Percentiles rank a stretch among this genome's conserved stretches.
Evolutionary conservation across 2,329 filamentous ascomycete species (phyloP).

Genomic region (Sporothrix brasiliensis): DNA sequence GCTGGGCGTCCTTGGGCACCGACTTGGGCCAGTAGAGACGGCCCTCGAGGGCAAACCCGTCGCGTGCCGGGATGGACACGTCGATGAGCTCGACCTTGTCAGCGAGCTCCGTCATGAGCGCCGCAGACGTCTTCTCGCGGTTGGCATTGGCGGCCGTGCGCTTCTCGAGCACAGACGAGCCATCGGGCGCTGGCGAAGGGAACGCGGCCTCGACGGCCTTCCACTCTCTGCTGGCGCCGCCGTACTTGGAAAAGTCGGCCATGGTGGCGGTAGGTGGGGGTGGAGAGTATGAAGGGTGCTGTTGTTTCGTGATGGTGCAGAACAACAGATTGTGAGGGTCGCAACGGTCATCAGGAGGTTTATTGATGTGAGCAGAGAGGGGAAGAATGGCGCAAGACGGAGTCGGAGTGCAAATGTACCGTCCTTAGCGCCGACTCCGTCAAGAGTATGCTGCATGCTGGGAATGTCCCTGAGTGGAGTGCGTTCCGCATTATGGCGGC

Average conservation of each 20-base stretch:
- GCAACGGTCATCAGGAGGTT: not conserved
- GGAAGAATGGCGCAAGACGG: slow-evolving; percentile 9
- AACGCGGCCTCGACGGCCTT: slow-evolving; percentile 44
- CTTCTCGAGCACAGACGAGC: slow-evolving; percentile 38
- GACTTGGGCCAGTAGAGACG: slow-evolving; percentile 40
- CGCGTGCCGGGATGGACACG: slow-evolving; percentile 38
- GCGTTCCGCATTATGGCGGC: not conserved
- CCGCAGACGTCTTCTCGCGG: slow-evolving; percentile 43
- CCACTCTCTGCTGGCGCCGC: slow-evolving; percentile 50
- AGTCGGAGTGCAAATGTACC: not conserved
- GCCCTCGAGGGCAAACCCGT: slow-evolving; percentile 40
- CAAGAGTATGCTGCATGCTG: too few species aligned
- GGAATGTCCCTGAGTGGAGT: not conserved
- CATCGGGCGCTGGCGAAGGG: slow-evolving; percentile 37
- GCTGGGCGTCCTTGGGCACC: slow-evolving; percentile 56
- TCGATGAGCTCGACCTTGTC: slow-evolving; percentile 44
- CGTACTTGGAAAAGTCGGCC: slow-evolving; percentile 46
- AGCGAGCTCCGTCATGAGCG: slow-evolving; percentile 39
- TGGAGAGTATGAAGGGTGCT: not conserved
- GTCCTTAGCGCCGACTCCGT: slow-evolving; percentile 6
- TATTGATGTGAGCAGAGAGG: not conserved
- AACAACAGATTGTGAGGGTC: not conserved
- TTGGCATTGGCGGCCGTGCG: slow-evolving; percentile 40
- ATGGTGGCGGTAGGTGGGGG: slow-evolving; percentile 18
- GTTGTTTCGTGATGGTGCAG: not conserved